phyloP scores from a whole-genome alignment of 306 rosid species.

The Erythrophleum fordii region DNA sequence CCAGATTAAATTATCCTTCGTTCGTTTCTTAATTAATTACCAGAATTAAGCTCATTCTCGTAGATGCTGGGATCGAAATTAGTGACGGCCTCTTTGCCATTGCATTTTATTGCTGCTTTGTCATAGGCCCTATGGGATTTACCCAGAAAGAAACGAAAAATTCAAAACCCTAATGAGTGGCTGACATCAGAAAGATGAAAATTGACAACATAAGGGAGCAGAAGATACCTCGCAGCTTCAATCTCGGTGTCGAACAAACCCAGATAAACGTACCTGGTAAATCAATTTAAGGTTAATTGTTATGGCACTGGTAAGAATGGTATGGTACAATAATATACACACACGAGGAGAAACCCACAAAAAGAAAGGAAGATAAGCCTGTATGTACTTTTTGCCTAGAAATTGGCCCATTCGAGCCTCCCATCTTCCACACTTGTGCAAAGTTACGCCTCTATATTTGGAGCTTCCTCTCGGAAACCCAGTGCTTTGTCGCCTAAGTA shows the following conservation, averaged over 20 bases:
- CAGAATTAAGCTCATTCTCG: constrained; percentile 79
- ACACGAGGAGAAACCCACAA: background rate
- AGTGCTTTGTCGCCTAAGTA: constrained; percentile 98
- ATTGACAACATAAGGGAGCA: background rate
- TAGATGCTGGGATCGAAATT: constrained; percentile 96
- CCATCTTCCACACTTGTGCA: constrained; percentile 99
- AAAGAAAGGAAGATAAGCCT: background rate
- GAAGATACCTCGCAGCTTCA: constrained; percentile 88
- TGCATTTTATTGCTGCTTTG: constrained; percentile 97
- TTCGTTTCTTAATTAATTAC: constrained; percentile 47
- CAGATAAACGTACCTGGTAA: constrained; percentile 84
- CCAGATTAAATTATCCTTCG: background rate
- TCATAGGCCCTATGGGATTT: constrained; percentile 83
- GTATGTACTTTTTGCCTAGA: constrained; percentile 83
- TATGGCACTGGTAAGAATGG: constrained; percentile 4
- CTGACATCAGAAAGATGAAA: background rate
- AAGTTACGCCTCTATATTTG: constrained; percentile 97
- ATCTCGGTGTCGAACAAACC: constrained; percentile 94
- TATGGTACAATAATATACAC: too few relatives aligned
- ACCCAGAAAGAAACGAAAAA: background rate
- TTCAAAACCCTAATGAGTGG: constrained; percentile 42
- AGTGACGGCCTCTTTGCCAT: constrained; percentile 98
- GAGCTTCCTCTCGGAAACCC: constrained; percentile 99
- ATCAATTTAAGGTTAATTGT: constrained; percentile 31
- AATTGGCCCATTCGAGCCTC: constrained; percentile 99